Evolutionary conservation across 2,329 filamentous ascomycete genomes (phyloP).

Genomic region (Arthrobotrys megalospora): DNA sequence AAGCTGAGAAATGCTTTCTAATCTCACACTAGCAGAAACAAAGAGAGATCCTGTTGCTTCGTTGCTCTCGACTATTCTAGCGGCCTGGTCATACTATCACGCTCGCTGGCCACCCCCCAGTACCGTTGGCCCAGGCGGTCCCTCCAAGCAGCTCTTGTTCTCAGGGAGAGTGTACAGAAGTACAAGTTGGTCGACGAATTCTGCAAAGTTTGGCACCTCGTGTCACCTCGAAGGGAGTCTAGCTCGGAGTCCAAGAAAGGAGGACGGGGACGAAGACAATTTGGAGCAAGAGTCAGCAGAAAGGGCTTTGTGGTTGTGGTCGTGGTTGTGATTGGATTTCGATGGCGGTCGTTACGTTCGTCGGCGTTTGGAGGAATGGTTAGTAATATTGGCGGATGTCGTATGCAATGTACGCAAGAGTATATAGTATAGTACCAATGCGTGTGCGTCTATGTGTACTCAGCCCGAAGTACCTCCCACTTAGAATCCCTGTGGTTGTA

Average conservation of each 20-base stretch:
- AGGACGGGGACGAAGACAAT: background rate
- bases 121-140: conserved; percentile 34
- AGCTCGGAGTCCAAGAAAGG: conserved; percentile 40
- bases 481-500: background rate
- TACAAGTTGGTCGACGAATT: conserved; percentile 56
- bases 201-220: conserved; percentile 58
- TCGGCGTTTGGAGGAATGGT: conserved; percentile 2
- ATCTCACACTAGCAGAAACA: conserved; percentile 43
- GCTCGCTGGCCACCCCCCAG: conserved; percentile 40
- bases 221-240: conserved; percentile 45
- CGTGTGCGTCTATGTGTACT: background rate
- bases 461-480: conserved; percentile 2
- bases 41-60: conserved; percentile 45
- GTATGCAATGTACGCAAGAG: background rate
- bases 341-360: conserved; percentile 13
- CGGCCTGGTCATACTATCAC: conserved; percentile 60
- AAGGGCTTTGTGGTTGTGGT: background rate
- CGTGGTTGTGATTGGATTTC: background rate
- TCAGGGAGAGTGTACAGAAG: conserved; percentile 34
- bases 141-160: conserved; percentile 22
- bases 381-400: background rate
- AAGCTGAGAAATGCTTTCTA: conserved; percentile 31
- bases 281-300: conserved; percentile 7
- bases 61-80: conserved; percentile 55
- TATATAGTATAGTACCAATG: conserved; percentile 7